Percentiles rank a stretch among this genome's conserved stretches.
Evolutionary conservation across 2,329 filamentous ascomycete species (phyloP).

Genomic region (Mycosphaerelloides madeirae): DNA sequence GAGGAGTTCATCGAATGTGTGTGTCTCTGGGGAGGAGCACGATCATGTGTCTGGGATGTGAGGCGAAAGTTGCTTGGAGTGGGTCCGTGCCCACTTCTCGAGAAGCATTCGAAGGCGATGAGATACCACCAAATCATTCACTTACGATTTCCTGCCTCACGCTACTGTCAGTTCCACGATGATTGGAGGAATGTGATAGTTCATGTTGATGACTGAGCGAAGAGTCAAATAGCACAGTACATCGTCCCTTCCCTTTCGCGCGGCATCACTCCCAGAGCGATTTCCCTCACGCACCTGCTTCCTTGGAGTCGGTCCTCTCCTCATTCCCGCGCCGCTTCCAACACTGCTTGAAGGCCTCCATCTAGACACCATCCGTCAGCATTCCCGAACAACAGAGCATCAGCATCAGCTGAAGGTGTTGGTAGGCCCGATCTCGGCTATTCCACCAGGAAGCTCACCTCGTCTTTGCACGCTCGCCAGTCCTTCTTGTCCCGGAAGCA

Average conservation of each 20-base stretch:
- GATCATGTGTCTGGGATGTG: too few relatives aligned
- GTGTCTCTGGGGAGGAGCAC: too few relatives aligned
- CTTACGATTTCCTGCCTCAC: neutral
- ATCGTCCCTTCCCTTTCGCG: neutral
- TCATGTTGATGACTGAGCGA: too few relatives aligned
- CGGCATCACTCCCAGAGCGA: neutral
- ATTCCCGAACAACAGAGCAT: neutral
- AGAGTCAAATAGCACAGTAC: too few relatives aligned
- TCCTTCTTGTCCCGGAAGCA: slow-evolving; percentile 96
- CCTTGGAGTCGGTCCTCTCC: slow-evolving; percentile 70
- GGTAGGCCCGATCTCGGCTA: slow-evolving; percentile 9
- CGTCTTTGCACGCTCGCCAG: slow-evolving; percentile 81
- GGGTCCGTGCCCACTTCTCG: too few relatives aligned
- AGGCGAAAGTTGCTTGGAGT: too few relatives aligned
- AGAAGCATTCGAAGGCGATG: neutral
- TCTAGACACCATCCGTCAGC: slow-evolving; percentile 50
- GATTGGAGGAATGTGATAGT: too few relatives aligned
- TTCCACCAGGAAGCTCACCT: slow-evolving; percentile 58
- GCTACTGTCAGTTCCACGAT: too few relatives aligned
- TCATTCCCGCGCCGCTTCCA: slow-evolving; percentile 91
- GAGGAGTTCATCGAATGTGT: slow-evolving; percentile 16
- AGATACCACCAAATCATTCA: neutral
- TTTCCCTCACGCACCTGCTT: slow-evolving; percentile 50
- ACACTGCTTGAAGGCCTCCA: slow-evolving; percentile 82
- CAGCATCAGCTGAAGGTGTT: slow-evolving; percentile 2